Conservation (phyloP, 2,329 filamentous ascomycete genomes). For the Volutella citrinella region DNA sequence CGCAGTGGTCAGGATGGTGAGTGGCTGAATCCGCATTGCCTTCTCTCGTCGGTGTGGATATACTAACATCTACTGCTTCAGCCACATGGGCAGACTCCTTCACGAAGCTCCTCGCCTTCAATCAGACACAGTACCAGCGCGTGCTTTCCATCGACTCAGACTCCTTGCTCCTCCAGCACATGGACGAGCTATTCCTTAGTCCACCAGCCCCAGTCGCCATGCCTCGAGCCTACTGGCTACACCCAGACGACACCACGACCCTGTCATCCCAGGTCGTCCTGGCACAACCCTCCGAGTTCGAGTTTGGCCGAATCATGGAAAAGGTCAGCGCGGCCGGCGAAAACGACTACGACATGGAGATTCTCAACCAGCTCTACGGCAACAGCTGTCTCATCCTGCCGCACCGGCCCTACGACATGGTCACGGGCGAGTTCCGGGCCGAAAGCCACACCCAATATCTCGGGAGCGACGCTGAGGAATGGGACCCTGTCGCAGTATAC, state of each 20-base stretch:
- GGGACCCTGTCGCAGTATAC: conserved; percentile 52
- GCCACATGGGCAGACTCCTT: conserved; percentile 65
- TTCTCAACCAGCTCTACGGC: conserved; percentile 61
- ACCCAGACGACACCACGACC: conserved; percentile 44
- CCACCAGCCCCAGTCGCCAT: conserved; percentile 61
- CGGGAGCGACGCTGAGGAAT: conserved; percentile 43
- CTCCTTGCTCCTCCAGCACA: conserved; percentile 55
- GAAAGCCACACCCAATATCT: conserved; percentile 45
- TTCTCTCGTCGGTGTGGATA: too few species aligned
- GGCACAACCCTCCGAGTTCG: conserved; percentile 52
- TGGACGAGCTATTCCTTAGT: conserved; percentile 71
- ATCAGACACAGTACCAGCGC: conserved; percentile 56
- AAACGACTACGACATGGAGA: conserved; percentile 62
- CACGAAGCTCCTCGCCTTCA: conserved; percentile 68
- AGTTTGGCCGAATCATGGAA: conserved; percentile 39
- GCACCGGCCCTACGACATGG: conserved; percentile 58
- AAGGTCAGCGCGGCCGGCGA: conserved; percentile 23
- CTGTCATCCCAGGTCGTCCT: conserved; percentile 60
- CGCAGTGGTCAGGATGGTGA: too few species aligned
- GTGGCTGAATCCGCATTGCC: too few species aligned
- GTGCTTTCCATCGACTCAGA: conserved; percentile 59
- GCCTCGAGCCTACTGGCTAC: conserved; percentile 69
- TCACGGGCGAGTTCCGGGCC: conserved; percentile 60
- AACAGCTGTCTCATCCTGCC: conserved; percentile 59
- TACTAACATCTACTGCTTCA: too few species aligned